Conservation (phyloP, 1,284 basidiomycete species). For the Cryptococcus sp. region DNA sequence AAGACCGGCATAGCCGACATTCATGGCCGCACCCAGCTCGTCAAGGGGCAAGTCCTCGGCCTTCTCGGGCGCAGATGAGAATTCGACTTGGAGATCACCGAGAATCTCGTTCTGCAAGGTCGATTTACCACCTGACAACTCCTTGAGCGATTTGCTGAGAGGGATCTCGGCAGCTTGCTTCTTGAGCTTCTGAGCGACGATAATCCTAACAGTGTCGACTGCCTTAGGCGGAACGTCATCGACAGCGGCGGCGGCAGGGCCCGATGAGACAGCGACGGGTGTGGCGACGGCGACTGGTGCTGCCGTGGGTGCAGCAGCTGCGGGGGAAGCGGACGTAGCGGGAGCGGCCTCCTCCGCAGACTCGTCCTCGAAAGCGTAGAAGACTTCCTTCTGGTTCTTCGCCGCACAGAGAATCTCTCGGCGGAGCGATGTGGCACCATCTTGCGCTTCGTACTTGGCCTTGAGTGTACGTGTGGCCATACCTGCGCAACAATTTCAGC, state of each 20-base stretch:
- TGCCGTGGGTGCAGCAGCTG: constrained; percentile 53
- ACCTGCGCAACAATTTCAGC: constrained; percentile 53
- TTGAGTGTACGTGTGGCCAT: constrained; percentile 95
- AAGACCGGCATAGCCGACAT: constrained; percentile 75
- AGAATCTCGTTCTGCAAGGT: constrained; percentile 97
- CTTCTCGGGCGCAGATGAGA: constrained; percentile 90
- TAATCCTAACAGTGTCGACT: constrained; percentile 79
- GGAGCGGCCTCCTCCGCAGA: constrained; percentile 56
- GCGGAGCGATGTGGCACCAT: constrained; percentile 78
- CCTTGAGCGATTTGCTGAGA: constrained; percentile 94
- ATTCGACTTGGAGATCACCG: constrained; percentile 88
- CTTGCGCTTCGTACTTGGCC: constrained; percentile 90
- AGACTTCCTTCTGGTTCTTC: constrained; percentile 95
- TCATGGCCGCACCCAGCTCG: constrained; percentile 85
- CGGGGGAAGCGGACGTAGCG: constrained; percentile 56
- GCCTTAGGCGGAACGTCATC: constrained; percentile 89
- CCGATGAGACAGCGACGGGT: constrained; percentile 56
- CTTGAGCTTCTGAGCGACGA: constrained; percentile 98
- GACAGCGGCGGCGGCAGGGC: constrained; percentile 71
- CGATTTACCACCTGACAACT: constrained; percentile 96
- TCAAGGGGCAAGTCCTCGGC: constrained; percentile 95
- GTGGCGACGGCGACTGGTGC: constrained; percentile 57
- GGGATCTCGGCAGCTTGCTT: constrained; percentile 87
- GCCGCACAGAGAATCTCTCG: constrained; percentile 88
- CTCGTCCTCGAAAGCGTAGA: constrained; percentile 96